Conservation (phyloP, 2,329 filamentous ascomycete species). For the Neocatenulostroma microsporum region DNA sequence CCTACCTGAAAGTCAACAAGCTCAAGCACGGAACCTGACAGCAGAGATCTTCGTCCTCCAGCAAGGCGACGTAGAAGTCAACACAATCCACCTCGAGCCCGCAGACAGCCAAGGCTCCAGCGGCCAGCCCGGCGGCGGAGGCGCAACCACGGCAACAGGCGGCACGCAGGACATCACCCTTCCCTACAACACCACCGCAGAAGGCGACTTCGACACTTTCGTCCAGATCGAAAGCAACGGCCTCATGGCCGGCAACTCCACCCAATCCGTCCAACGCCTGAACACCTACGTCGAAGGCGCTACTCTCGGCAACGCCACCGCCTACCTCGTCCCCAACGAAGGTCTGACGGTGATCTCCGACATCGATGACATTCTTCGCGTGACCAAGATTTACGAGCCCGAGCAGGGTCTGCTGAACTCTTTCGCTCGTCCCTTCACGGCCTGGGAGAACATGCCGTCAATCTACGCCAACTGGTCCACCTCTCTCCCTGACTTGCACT, state of each 20-base stretch:
- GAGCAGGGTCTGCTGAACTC: slow-evolving; percentile 68
- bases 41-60: slow-evolving; percentile 68
- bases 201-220: slow-evolving; percentile 69
- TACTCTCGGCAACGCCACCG: slow-evolving; percentile 64
- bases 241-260: slow-evolving; percentile 57
- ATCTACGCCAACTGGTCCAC: slow-evolving; percentile 69
- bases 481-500: slow-evolving; percentile 61
- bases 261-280: slow-evolving; percentile 56
- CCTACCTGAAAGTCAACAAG: slow-evolving; percentile 52
- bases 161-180: slow-evolving; percentile 56
- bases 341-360: slow-evolving; percentile 69
- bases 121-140: slow-evolving; percentile 39
- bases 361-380: slow-evolving; percentile 71
- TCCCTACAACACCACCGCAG: slow-evolving; percentile 56
- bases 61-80: slow-evolving; percentile 55
- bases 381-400: slow-evolving; percentile 73
- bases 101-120: slow-evolving; percentile 49
- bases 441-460: slow-evolving; percentile 73
- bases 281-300: slow-evolving; percentile 58
- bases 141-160: slow-evolving; percentile 47
- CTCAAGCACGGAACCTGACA: slow-evolving; percentile 66
- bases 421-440: slow-evolving; percentile 61
- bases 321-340: slow-evolving; percentile 63
- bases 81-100: slow-evolving; percentile 53
- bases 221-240: slow-evolving; percentile 55